Base-by-base conservation (phyloP, 192 early-diverging fungal species). In the Backusella luteola region DNA sequence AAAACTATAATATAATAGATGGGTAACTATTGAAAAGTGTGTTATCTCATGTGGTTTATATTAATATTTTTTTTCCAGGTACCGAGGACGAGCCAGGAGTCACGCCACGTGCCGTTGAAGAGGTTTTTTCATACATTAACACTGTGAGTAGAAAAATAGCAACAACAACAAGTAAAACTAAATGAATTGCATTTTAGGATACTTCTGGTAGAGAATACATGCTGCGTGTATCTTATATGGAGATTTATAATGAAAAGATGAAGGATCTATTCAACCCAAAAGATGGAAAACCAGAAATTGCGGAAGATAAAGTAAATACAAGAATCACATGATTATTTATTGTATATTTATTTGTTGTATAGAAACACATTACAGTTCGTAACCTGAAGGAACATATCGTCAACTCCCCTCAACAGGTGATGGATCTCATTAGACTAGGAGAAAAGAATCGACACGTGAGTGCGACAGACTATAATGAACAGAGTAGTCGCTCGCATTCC, bases 211-310 rank as follows among this genome's bases (percentile, higher is more conserved):
- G 78, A n/a, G 94, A 96, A 82, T 99, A 93, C 74, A 82, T 98
- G 34, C 80, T 99, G 34, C 91, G 95, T 71, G 98, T 98, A 21
- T 95, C 94, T 23, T 99, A 98, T 79, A 77, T 99, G 79, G 98
- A 99, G 80, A 99, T 99, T 39, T 99, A 99, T 85, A 98, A 98
- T 79, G 96, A 98, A 78, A 89, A 88, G 0, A 91, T 99, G 73
- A 89, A 90, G 12, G 98, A 99, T 81, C 80, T 99, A 34, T 86
- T 99, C 1, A 89, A 91, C 29, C 90, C 91, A 59, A 84, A 81
- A 67, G 92, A 96, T 73, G 81, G 98, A 44, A 86, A 91, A 76
- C 96, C 98, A 77, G 66, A 73, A 73, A 73, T 78, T 1, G 93
- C 94, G 46, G 95, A 98, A 72, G 88, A 89, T 42, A 79, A 84